These are phyloP conservation scores for Ustilago trichophora DNA, from an alignment of 1,284 basidiomycete species.

Conservation along the genomic window DNA sequence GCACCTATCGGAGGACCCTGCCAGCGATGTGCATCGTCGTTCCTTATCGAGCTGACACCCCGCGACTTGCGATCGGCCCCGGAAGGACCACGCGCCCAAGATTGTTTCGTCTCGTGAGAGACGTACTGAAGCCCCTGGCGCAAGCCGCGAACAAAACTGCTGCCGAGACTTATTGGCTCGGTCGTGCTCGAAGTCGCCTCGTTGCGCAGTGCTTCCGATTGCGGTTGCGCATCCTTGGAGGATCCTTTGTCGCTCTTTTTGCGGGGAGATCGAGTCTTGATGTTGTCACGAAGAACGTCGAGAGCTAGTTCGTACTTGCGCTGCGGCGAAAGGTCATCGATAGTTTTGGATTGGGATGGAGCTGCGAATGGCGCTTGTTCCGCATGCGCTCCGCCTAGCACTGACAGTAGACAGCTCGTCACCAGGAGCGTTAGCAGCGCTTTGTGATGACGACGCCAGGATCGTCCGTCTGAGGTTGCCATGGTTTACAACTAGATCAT, in stretches of 20 bases:
- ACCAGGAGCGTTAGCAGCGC: slow-evolving; percentile 24
- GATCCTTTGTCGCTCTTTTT: slow-evolving; percentile 4
- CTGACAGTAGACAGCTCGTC: slow-evolving; percentile 17
- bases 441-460: slow-evolving; percentile 9
- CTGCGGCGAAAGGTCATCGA: slow-evolving; percentile 11
- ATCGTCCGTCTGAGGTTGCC: slow-evolving; percentile 6
- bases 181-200: not conserved
- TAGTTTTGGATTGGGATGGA: slow-evolving; percentile 2
- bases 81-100: no score
- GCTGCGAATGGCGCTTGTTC: slow-evolving; percentile 13
- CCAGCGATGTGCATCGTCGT: slow-evolving; percentile 26
- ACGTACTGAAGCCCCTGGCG: slow-evolving; percentile 11
- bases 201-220: slow-evolving; percentile 1
- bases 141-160: not conserved
- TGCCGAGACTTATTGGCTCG: not conserved
- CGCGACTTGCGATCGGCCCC: no score
- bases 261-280: slow-evolving; percentile 25
- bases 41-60: slow-evolving; percentile 2
- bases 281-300: slow-evolving; percentile 33
- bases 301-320: slow-evolving; percentile 51
- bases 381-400: slow-evolving; percentile 8
- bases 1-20: slow-evolving; percentile 34
- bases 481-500: slow-evolving; percentile 3
- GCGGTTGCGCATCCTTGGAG: not conserved
- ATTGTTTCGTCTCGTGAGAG: no score